Conservation (phyloP, 768 basidiomycete genomes). For the Candolleomyces efflorescens region DNA sequence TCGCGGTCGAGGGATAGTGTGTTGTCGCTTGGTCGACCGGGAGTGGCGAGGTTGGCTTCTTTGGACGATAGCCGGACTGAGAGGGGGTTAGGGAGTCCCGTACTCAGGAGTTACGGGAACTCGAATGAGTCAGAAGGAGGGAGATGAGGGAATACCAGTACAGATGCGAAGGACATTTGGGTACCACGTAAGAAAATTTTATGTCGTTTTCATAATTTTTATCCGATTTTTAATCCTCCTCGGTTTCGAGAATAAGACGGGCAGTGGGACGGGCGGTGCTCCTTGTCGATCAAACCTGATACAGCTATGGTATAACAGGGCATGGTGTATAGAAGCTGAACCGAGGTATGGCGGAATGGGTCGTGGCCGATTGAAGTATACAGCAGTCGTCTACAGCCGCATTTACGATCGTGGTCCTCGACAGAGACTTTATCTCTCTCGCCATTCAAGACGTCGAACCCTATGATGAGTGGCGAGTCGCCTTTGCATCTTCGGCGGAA, state of each 20-base stretch:
- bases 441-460: no score
- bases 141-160: not conserved
- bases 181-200: not conserved
- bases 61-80: constrained; percentile 54
- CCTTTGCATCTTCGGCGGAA: no score
- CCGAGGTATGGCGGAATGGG: no score
- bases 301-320: no score
- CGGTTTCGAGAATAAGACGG: not conserved
- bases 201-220: not conserved
- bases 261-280: no score
- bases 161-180: not conserved
- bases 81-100: constrained; percentile 61
- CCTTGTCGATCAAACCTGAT: no score
- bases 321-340: no score
- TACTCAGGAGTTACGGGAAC: constrained; percentile 36
- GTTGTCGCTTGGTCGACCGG: not conserved
- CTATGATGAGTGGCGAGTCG: no score
- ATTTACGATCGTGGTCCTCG: no score
- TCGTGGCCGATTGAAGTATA: no score
- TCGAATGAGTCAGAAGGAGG: not conserved
- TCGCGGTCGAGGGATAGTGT: constrained; percentile 1
- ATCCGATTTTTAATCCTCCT: not conserved
- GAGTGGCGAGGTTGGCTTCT: constrained; percentile 14
- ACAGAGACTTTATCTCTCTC: no score
- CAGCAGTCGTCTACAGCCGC: no score